Evolutionary conservation across 2,329 filamentous ascomycete species (phyloP).

Genomic region (Pseudocercospora pini-densiflorae): DNA sequence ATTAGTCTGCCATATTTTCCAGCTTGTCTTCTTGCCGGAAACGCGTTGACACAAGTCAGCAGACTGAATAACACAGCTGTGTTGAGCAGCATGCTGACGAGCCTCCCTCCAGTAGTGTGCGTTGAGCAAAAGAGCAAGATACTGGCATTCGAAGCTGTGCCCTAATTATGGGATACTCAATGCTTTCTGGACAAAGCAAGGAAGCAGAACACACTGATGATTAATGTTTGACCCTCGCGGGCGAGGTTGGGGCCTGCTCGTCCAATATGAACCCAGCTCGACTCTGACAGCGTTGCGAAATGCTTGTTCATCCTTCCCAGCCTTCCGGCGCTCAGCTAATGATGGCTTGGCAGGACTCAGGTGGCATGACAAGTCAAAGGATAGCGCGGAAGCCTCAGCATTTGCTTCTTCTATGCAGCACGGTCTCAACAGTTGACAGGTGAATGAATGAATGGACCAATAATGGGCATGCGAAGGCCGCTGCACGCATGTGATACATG

Average conservation of each 20-base stretch:
- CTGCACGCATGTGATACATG: no score
- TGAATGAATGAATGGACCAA: no score
- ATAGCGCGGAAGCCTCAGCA: no score
- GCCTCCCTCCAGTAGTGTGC: no score
- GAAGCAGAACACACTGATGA: slow-evolving; percentile 46
- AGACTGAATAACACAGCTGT: not conserved
- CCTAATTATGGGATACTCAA: no score
- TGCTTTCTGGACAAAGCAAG: no score
- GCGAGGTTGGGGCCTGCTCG: not conserved
- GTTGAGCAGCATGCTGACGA: slow-evolving; percentile 28
- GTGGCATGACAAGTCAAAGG: no score
- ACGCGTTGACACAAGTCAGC: not conserved
- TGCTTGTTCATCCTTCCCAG: not conserved
- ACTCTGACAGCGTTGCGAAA: not conserved
- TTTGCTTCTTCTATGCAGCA: no score
- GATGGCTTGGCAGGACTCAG: slow-evolving; percentile 42
- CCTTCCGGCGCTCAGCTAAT: slow-evolving; percentile 47
- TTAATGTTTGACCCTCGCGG: not conserved
- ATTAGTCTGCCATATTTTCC: slow-evolving; percentile 13
- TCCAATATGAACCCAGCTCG: not conserved
- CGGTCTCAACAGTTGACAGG: no score
- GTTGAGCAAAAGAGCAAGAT: slow-evolving; percentile 43
- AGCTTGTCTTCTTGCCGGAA: not conserved
- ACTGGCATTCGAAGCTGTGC: no score
- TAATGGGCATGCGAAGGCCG: no score